Percentiles rank a stretch among this genome's conserved stretches.
Conservation (phyloP, 805 yeast species). For the Barnettozyma vustinii region DNA sequence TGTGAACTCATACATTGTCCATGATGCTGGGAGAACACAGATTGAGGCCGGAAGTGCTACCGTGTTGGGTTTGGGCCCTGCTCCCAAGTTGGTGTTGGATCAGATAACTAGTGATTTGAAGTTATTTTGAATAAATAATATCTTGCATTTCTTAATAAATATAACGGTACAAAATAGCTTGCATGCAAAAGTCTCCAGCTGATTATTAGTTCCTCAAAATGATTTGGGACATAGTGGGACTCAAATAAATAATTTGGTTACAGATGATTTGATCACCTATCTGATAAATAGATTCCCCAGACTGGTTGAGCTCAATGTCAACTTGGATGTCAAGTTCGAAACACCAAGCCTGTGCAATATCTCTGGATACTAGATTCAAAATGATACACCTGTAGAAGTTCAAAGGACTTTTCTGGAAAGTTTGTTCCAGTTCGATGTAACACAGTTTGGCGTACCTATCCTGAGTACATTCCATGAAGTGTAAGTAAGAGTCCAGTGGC, state of each 20-base stretch:
- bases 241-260: constrained; percentile 3
- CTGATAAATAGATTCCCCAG: constrained; percentile 2
- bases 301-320: constrained; percentile 3
- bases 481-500: constrained; percentile 1
- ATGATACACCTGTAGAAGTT: constrained; percentile 12
- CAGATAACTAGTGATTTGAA: constrained; percentile 76
- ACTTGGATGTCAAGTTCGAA: constrained; percentile 11
- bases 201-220: background rate
- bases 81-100: constrained; percentile 77
- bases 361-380: constrained; percentile 1
- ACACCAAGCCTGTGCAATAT: constrained; percentile 9
- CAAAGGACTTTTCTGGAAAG: background rate
- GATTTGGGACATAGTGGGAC: constrained; percentile 6
- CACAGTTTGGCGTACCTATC: constrained; percentile 1
- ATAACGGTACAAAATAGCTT: background rate
- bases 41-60: constrained; percentile 95
- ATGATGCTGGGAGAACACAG: constrained; percentile 97
- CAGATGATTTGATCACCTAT: constrained; percentile 14
- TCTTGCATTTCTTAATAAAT: background rate
- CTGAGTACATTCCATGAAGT: background rate
- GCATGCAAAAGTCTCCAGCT: background rate
- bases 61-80: constrained; percentile 96
- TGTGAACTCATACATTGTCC: constrained; percentile 73
- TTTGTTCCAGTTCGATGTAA: background rate
- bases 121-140: constrained; percentile 45